Evolutionary conservation across 352 stramenopile genomes (phyloP), one percentile per base, ranked within the genome.

Genomic region (Aphanomyces cochlioides): DNA sequence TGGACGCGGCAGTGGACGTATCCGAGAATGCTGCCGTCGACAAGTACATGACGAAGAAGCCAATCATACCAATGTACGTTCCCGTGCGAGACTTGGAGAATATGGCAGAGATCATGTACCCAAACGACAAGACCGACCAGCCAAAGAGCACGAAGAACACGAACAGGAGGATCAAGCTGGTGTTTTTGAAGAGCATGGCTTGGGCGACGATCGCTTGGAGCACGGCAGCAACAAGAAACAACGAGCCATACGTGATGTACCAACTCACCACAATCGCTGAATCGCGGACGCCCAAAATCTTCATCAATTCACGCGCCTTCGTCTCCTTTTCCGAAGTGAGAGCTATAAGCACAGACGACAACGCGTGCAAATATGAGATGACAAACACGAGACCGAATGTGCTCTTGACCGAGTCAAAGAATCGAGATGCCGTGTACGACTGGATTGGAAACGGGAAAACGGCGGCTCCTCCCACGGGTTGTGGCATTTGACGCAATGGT

Each of bases 201-300:
- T 78, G 71, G 1, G 78, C 79, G 17, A 79, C 81, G 0, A 92
- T 58, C 2, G 87, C 74, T 47, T 93, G 88, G 0, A 93, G 56
- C 17, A 95, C 43, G 0, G 82, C 77, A 0, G 87, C 79, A 4
- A 91, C 34, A 8, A 92, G 70, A 21, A 97, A 73, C 47, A 97
- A 91, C n/a, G 85, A 15, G 12, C 79, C 69, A 75, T 96, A 96
- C 47, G 90, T 96, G n/a, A 98, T 82, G 56, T 81, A 88, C 84
- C 84, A 92, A 0, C 80, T 87, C 5, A 85, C 67, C n/a, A 90
- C 67, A 56, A 92, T 88, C 0, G 79, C 74, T 7, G 74, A 77
- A 54, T 92, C 84, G 43, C 78, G 87, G 12, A 98, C 78, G n/a
- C 95, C 93, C 54, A 93, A 98, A 60, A 98, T 97, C 63, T 95